phyloP scores from a whole-genome alignment of 2,329 filamentous ascomycete genomes.

The Lachnellula occidentalis region DNA sequence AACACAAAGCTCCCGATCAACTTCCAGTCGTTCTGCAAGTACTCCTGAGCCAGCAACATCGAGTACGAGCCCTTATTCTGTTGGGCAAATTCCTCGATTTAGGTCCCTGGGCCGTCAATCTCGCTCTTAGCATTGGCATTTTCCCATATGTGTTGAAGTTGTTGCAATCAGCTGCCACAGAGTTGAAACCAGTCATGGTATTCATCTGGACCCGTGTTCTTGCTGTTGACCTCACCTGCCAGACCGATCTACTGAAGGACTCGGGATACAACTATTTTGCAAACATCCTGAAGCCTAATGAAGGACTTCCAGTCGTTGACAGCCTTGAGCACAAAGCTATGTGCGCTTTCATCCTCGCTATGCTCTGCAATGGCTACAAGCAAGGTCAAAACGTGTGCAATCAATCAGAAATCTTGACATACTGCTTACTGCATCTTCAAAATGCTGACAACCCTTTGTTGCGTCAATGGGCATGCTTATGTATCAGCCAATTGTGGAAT shows the following conservation, averaged over 20 bases:
- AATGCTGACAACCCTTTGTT: constrained; percentile 85
- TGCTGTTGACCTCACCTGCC: constrained; percentile 89
- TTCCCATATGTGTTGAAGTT: constrained; percentile 99
- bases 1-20: constrained; percentile 86
- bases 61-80: constrained; percentile 83
- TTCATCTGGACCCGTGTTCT: constrained; percentile 98
- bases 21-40: constrained; percentile 95
- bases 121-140: constrained; percentile 94
- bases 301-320: constrained; percentile 79
- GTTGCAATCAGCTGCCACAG: constrained; percentile 86
- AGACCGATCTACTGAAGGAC: constrained; percentile 90
- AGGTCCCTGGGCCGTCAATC: constrained; percentile 96
- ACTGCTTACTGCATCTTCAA: constrained; percentile 75
- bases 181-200: constrained; percentile 97
- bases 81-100: constrained; percentile 91
- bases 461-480: constrained; percentile 92
- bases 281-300: constrained; percentile 78
- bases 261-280: constrained; percentile 97
- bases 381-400: constrained; percentile 90
- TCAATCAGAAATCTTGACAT: constrained; percentile 82
- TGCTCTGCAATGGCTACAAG: constrained; percentile 93
- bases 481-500: constrained; percentile 90
- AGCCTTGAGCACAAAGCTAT: constrained; percentile 94
- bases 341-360: constrained; percentile 96
- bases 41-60: constrained; percentile 88